Evolutionary conservation across 179 eudicot species (phyloP).

Genomic region (Beta macrorhiza): DNA sequence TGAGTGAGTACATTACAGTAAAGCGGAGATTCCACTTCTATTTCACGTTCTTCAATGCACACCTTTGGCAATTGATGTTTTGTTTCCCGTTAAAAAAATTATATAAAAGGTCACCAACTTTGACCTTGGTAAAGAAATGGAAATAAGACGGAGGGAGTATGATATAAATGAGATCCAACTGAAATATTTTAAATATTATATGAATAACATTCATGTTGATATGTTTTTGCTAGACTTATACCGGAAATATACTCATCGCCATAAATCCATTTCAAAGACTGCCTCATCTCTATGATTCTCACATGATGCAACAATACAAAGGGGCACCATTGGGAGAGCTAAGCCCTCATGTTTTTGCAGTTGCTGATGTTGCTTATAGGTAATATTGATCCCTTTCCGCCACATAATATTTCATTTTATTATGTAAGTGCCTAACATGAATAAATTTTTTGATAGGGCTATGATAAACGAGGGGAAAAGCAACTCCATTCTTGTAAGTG

Average conservation of each 20-base stretch:
- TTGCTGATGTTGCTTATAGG: constrained; percentile 98
- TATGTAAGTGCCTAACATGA: background rate
- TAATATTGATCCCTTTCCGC: constrained; percentile 22
- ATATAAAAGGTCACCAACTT: background rate
- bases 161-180: background rate
- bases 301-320: constrained; percentile 99
- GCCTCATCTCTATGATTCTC: constrained; percentile 83
- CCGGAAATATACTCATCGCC: constrained; percentile 93
- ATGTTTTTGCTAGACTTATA: constrained; percentile 69
- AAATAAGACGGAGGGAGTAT: too few species aligned
- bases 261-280: constrained; percentile 97
- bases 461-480: constrained; percentile 91
- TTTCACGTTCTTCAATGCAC: too few species aligned
- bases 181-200: background rate
- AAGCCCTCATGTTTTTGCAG: constrained; percentile 99
- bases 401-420: background rate
- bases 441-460: constrained; percentile 55
- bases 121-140: too few species aligned
- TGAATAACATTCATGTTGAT: constrained; percentile 12
- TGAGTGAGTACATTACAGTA: too few species aligned
- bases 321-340: constrained; percentile 94
- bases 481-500: constrained; percentile 97
- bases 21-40: too few species aligned
- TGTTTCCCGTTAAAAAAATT: background rate
- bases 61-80: background rate